Conservation (phyloP, 192 early-diverging fungal genomes). For the Coemansia sp. region DNA sequence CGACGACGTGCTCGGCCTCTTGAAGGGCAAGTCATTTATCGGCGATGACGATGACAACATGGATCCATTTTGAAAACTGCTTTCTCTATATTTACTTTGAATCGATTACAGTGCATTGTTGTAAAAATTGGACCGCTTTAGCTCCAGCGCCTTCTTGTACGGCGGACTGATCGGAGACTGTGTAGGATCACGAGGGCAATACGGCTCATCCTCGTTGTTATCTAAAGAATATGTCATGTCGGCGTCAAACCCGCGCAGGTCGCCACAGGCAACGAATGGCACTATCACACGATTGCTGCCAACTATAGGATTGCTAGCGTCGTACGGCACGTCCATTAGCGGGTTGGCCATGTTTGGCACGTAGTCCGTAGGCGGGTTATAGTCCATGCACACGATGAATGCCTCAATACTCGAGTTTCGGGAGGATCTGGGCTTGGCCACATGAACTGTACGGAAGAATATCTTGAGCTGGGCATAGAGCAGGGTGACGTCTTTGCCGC, state of each 20-base stretch:
- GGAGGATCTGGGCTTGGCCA: slow-evolving; percentile 91
- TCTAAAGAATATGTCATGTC: slow-evolving; percentile 83
- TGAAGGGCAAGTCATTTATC: neutral
- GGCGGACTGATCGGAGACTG: slow-evolving; percentile 89
- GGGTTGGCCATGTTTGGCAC: slow-evolving; percentile 90
- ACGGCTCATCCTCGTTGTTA: slow-evolving; percentile 48
- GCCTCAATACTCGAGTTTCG: slow-evolving; percentile 93
- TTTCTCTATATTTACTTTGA: slow-evolving; percentile 8
- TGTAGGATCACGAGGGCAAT: slow-evolving; percentile 67
- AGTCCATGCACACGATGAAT: slow-evolving; percentile 92
- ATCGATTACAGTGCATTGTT: slow-evolving; percentile 51
- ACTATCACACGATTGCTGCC: slow-evolving; percentile 80
- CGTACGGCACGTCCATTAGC: slow-evolving; percentile 80
- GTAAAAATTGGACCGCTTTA: slow-evolving; percentile 76
- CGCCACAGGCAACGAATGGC: slow-evolving; percentile 92
- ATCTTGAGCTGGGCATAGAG: slow-evolving; percentile 89
- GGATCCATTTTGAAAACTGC: slow-evolving; percentile 8
- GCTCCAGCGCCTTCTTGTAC: slow-evolving; percentile 79
- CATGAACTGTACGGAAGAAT: slow-evolving; percentile 91
- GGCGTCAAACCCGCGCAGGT: slow-evolving; percentile 85
- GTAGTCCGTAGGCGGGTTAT: slow-evolving; percentile 81
- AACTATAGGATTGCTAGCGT: slow-evolving; percentile 64
- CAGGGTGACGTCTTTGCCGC: slow-evolving; percentile 91
- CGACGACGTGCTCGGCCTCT: slow-evolving; percentile 11
- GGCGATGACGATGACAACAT: slow-evolving; percentile 8